Evolutionary conservation across 495 filamentous ascomycete genomes (phyloP).

Genomic region (Xylaria nigripes): DNA sequence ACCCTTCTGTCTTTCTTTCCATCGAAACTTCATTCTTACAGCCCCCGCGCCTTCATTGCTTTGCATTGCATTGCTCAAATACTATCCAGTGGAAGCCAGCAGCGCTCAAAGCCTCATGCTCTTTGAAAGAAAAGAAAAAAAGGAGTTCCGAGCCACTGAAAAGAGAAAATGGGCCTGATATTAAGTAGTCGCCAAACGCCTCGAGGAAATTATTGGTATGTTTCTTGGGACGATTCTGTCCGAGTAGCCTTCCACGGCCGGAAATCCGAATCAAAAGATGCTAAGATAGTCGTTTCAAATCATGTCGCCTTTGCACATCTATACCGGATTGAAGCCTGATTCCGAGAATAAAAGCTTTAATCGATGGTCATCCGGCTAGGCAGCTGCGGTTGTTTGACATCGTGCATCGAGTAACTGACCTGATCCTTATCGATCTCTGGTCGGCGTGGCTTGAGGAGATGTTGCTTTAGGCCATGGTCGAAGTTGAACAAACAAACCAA

Average conservation of each 20-base stretch:
- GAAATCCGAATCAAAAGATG: conserved; percentile 25
- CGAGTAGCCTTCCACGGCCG: conserved; percentile 9
- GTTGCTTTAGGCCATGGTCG: conserved; percentile 78
- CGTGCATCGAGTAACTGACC: conserved; percentile 60
- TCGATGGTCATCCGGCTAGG: conserved; percentile 85
- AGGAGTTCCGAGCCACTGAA: neutral
- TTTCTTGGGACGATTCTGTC: neutral
- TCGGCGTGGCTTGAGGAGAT: conserved; percentile 57
- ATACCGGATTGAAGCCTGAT: conserved; percentile 5
- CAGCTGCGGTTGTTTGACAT: conserved; percentile 49
- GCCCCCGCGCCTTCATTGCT: neutral
- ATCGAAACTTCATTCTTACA: neutral
- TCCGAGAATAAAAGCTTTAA: conserved; percentile 31
- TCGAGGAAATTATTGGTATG: neutral
- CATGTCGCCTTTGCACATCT: conserved; percentile 27
- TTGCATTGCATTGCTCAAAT: neutral
- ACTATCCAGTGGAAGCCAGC: conserved; percentile 9
- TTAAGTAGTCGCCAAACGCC: conserved; percentile 11
- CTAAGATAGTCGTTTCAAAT: conserved; percentile 24
- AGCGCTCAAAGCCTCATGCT: neutral
- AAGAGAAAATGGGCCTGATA: neutral
- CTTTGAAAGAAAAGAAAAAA: neutral
- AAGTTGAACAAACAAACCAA: conserved; percentile 85
- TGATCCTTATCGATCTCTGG: conserved; percentile 64
- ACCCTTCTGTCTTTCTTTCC: neutral